Percentiles rank a stretch among this genome's conserved stretches.
Evolutionary conservation across 345 rosid species (phyloP).

Genomic region (Tarenaya hassleriana): DNA sequence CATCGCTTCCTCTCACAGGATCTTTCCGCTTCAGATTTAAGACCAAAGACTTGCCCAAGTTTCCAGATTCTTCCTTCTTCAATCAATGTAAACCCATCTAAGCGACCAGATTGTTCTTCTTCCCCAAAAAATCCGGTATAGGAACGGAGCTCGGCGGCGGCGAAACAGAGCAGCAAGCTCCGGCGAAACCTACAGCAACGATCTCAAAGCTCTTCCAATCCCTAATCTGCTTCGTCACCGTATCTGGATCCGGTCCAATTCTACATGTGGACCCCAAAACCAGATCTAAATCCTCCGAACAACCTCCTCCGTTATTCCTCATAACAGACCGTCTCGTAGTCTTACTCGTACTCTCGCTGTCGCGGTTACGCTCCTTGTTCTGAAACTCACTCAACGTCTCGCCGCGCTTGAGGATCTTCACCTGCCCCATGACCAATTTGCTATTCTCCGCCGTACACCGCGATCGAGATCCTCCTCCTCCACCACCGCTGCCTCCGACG

Average conservation of each 20-base stretch:
- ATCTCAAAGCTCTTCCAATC: constrained; percentile 16
- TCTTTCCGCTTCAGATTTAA: too few species aligned
- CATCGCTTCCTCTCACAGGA: too few species aligned
- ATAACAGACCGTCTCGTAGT: constrained; percentile 6
- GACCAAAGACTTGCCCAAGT: neutral
- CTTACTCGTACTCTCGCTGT: neutral
- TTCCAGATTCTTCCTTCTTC: constrained; percentile 1
- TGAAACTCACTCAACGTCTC: constrained; percentile 27
- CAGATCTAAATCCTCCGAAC: constrained; percentile 25
- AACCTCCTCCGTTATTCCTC: neutral
- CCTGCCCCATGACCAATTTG: constrained; percentile 48
- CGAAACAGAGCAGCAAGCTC: constrained; percentile 32
- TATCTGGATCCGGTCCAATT: constrained; percentile 47
- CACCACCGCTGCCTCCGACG: neutral
- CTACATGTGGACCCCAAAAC: constrained; percentile 39
- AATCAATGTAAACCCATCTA: neutral
- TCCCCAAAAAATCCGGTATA: constrained; percentile 42
- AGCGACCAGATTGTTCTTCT: constrained; percentile 12
- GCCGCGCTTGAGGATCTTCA: constrained; percentile 64
- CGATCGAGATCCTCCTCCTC: constrained; percentile 12
- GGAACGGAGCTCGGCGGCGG: constrained; percentile 65
- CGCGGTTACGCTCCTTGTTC: constrained; percentile 1
- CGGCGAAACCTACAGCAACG: constrained; percentile 27
- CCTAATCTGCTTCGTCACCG: constrained; percentile 33
- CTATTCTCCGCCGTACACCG: constrained; percentile 25